Base-by-base conservation (phyloP, 495 filamentous ascomycete species). In the Entonaema liquescens region DNA sequence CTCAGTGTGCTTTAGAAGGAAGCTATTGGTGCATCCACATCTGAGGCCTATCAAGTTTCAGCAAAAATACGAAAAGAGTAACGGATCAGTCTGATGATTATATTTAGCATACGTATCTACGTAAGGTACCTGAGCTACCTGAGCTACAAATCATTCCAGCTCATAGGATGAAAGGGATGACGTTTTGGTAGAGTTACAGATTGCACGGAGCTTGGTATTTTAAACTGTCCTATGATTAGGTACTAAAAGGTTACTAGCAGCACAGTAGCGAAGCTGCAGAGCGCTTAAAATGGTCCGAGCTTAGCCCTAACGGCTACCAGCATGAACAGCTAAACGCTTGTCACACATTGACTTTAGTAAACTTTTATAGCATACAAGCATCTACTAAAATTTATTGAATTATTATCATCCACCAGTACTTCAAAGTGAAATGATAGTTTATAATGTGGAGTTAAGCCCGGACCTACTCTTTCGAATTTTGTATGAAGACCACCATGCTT, bases 151-250 rank as follows among this genome's bases (percentile, higher is more conserved):
- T 33, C 52, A 31, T 28, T 55, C 26, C 25, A 29, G 7, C 28
- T 28, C 44, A 21, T 15, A n/a, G 23, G 44, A 31, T 40, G 40
- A 8, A 33, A 21, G n/a, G 19, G 26, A 53, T 54, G 26, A 56
- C 38, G 59, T 59, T 54, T 54, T 52, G 25, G 36, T 31, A 36
- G 26, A 58, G 66, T 68, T 42, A 58, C 59, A 68, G 52, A 31
- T 29, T 40, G 3, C 21, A 49, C 31, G 28, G 29, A 21, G 21
- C 42, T 47, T 9, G 17, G 35, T 38, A 38, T 5, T 38, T 38
- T n/a, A 38, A 38, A 31, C 7, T 31, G 29, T 31, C 3, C 29
- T 31, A 3, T 31, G n/a, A n/a, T 38, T 38, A 38, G 35, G 13
- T 15, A 13, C 11, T 36, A 36, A 15, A 15, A 12, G 35, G 8